These are phyloP conservation scores for Lumnitzera littorea DNA, from an alignment of 345 rosid species.

Conservation along the genomic window DNA sequence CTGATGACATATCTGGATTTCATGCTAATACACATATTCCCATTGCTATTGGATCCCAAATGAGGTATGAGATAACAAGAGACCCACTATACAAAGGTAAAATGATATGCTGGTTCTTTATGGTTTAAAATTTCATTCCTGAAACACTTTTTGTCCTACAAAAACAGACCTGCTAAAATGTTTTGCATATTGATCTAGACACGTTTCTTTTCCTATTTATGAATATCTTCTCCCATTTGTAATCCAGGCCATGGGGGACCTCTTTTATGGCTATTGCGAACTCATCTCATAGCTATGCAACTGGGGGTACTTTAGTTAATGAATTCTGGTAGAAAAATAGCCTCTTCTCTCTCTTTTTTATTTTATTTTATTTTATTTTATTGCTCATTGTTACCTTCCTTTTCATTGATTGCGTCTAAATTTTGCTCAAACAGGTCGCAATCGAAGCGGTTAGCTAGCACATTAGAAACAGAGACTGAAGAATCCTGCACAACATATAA, in stretches of 20 bases:
- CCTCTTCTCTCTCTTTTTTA: no score
- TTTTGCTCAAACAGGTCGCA: conserved; percentile 37
- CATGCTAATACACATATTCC: conserved; percentile 94
- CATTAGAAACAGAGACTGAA: conserved; percentile 59
- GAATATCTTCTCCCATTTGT: not conserved
- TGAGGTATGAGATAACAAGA: conserved; percentile 88
- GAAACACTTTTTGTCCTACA: no score
- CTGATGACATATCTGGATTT: conserved; percentile 83
- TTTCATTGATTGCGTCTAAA: no score
- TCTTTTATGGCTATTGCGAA: conserved; percentile 81
- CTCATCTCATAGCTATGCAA: conserved; percentile 83
- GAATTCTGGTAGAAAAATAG: conserved; percentile 68
- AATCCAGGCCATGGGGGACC: conserved; percentile 57
- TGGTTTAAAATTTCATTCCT: no score
- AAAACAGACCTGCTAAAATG: no score
- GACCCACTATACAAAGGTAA: conserved; percentile 84
- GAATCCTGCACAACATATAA: conserved; percentile 96
- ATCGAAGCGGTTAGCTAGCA: conserved; percentile 68
- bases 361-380: no score
- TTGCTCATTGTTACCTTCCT: no score
- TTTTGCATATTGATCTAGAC: no score
- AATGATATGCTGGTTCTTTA: no score
- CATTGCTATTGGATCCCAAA: conserved; percentile 80
- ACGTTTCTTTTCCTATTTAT: not conserved
- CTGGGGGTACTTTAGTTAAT: conserved; percentile 75